Evolutionary conservation across 1,139 yeast species (phyloP).

Genomic region (Geotrichum aggregatum): DNA sequence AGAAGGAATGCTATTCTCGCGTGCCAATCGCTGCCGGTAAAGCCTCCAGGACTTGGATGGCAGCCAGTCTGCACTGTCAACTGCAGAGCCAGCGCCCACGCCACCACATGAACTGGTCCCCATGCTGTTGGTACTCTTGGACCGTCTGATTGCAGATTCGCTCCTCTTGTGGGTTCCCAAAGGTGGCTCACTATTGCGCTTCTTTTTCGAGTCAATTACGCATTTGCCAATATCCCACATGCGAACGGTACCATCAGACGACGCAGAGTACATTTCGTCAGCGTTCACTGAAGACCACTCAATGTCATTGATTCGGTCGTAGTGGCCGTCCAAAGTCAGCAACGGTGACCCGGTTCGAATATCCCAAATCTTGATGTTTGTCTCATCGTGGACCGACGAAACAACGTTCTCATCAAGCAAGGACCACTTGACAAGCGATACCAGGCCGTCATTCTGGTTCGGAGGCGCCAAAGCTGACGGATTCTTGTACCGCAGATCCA

Average conservation of each 20-base stretch:
- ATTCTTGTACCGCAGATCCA: conserved; percentile 53
- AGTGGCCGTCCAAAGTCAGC: conserved; percentile 54
- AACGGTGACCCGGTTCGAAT: conserved; percentile 53
- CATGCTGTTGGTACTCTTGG: neutral
- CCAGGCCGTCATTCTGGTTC: conserved; percentile 35
- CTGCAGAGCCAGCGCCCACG: no score
- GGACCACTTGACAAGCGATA: conserved; percentile 59
- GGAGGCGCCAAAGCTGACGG: conserved; percentile 46
- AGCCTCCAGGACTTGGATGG: conserved; percentile 35
- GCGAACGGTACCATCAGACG: conserved; percentile 65
- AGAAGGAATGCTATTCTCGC: conserved; percentile 31
- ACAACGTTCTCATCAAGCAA: conserved; percentile 55
- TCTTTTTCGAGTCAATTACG: no score
- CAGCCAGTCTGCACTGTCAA: no score
- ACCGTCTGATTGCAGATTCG: conserved; percentile 7
- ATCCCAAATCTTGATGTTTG: conserved; percentile 68
- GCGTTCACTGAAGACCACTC: conserved; percentile 53
- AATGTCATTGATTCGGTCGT: conserved; percentile 52
- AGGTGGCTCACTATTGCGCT: no score
- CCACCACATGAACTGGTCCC: no score
- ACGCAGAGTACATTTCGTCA: conserved; percentile 59
- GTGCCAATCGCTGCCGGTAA: conserved; percentile 34
- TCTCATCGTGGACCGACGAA: conserved; percentile 63
- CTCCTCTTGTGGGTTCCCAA: no score
- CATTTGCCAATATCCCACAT: conserved; percentile 60